These are phyloP conservation scores for Aquilaria malaccensis DNA, from an alignment of 345 rosid genomes.

Conservation along the genomic window DNA sequence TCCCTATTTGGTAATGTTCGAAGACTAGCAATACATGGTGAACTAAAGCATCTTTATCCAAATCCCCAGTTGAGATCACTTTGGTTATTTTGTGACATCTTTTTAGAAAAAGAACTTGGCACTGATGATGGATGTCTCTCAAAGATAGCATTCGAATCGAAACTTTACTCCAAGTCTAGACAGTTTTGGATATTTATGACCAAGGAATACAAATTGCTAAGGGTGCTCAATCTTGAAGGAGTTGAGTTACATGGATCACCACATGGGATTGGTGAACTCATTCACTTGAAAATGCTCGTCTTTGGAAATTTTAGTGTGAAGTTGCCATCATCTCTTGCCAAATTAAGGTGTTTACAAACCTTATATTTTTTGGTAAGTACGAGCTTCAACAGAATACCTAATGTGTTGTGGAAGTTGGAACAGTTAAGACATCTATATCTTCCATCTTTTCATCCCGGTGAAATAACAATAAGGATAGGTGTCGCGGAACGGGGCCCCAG, in stretches of 20 bases:
- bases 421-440: slow-evolving; percentile 8
- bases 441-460: neutral
- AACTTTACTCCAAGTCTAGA: neutral
- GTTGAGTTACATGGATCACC: slow-evolving; percentile 12
- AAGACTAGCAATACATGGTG: slow-evolving; percentile 20
- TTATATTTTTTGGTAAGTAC: slow-evolving; percentile 12
- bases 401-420: neutral
- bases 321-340: slow-evolving; percentile 22
- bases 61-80: slow-evolving; percentile 29
- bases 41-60: neutral
- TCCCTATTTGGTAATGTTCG: slow-evolving; percentile 13
- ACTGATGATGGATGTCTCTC: neutral
- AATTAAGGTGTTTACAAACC: slow-evolving; percentile 20
- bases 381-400: neutral
- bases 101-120: neutral
- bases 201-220: slow-evolving; percentile 10
- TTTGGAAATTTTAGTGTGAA: neutral
- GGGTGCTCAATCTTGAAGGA: slow-evolving; percentile 24
- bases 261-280: slow-evolving; percentile 19
- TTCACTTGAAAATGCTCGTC: slow-evolving; percentile 26
- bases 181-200: slow-evolving; percentile 9
- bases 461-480: neutral
- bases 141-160: no score
- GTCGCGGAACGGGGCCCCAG: no score
- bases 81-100: slow-evolving; percentile 17